Base-by-base conservation (phyloP, 176 grass and related monocot genomes). In the Raddia guianensis region DNA sequence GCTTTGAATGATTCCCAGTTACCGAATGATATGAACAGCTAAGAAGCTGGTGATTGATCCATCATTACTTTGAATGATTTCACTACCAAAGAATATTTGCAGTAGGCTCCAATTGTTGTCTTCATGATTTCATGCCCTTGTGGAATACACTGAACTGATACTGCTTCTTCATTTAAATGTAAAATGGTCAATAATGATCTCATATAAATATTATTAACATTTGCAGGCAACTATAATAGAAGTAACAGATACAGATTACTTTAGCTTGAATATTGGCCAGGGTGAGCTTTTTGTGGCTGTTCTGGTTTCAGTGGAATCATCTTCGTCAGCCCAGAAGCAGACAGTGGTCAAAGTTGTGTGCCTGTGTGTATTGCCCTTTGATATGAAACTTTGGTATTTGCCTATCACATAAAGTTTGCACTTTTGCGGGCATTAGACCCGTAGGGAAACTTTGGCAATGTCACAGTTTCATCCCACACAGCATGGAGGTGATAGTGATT, bases 381-480 rank as follows among this genome's bases (percentile, higher is more conserved):
- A 86, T 86, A 86, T 82, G 83, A 77, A 77, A 86, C 40, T 61
- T 59, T 82, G 43, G 87, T 50, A 81, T 82, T 85, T 61, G 61
- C 68, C 63, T 8, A 86, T 49, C 77, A 66, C 49, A 72, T 80
- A 73, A 14, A 60, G 58, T 74, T 74, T 44, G 65, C 59, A 11
- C 59, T 86, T 86, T 77, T 60, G 73, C 66, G 34, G 74, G 67
- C 68, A 79, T 73, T 90, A 73, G 68, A 73, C 59, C 56, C 54
- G 40, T 59, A 79, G 78, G 49, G 74, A 74, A 27, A 74, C 76
- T 78, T 51, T 42, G 33, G 87, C 63, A 82, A 95, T 92, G 90
- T 95, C 87, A 92, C 87, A 92, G 46, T 88, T 90, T 87, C 87
- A 86, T 15, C 77, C 85, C 50, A 85, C 73, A 48, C 80, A 87